A percentile compares a stretch with the other conserved stretches of the same genome.
Conservation (phyloP, 2,329 filamentous ascomycete genomes). For the Colletotrichum spinosum region DNA sequence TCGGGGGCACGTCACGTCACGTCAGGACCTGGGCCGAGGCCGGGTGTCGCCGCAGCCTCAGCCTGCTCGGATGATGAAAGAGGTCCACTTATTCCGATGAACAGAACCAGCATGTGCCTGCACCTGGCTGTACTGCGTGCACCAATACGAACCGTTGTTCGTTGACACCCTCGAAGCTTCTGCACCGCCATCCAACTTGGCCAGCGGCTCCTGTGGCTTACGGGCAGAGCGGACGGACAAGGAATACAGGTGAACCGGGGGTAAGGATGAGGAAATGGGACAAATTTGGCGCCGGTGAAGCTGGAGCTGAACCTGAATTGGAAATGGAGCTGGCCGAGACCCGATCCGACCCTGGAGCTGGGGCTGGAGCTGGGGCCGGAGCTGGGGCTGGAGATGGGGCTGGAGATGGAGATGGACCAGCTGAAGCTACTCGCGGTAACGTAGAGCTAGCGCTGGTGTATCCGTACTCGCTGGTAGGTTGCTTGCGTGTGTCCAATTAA, state of each 20-base stretch:
- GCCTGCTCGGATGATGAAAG: background rate
- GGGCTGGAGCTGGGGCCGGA: background rate
- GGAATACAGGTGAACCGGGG: slow-evolving; percentile 21
- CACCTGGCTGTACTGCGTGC: slow-evolving; percentile 8
- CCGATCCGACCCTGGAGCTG: background rate
- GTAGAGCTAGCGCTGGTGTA: too few relatives aligned
- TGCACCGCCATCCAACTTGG: too few relatives aligned
- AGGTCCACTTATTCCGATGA: background rate
- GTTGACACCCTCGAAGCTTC: too few relatives aligned
- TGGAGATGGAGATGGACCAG: background rate
- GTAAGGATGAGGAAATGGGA: slow-evolving; percentile 12
- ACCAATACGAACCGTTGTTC: too few relatives aligned
- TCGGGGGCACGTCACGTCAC: slow-evolving; percentile 1
- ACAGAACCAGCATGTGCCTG: slow-evolving; percentile 6
- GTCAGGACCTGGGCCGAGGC: slow-evolving; percentile 8
- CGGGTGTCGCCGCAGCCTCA: background rate
- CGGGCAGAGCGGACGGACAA: slow-evolving; percentile 29
- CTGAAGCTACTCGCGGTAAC: too few relatives aligned
- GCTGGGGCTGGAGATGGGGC: background rate
- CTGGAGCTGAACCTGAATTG: slow-evolving; percentile 12
- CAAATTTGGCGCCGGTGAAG: slow-evolving; percentile 14
- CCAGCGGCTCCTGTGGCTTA: slow-evolving; percentile 14
- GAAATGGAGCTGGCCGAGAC: slow-evolving; percentile 5
- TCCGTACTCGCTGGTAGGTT: too few relatives aligned
- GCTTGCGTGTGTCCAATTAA: too few relatives aligned